Conservation (phyloP, 208 protist genomes). For the Crithidia thermophila region DNA sequence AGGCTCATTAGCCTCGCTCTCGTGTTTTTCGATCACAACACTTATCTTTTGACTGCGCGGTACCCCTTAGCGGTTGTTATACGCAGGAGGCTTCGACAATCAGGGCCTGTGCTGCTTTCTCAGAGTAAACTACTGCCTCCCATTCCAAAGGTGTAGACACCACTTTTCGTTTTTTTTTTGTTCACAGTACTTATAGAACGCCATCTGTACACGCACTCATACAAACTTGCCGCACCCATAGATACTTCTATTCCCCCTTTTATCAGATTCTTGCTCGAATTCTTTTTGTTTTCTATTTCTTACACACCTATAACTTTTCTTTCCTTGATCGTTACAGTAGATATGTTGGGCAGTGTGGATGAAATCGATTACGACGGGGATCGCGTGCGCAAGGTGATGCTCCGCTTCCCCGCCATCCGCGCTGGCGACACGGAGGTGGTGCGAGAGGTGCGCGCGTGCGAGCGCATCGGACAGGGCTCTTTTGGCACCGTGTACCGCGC, state of each 20-base stretch:
- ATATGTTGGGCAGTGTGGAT: conserved; percentile 83
- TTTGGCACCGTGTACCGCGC: conserved; percentile 91
- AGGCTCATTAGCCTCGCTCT: background rate
- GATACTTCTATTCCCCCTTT: too few relatives aligned
- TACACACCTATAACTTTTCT: too few relatives aligned
- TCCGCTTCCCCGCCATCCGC: conserved; percentile 66
- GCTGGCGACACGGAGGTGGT: conserved; percentile 31
- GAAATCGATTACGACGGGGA: conserved; percentile 78
- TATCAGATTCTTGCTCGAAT: too few relatives aligned
- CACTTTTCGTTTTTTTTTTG: background rate
- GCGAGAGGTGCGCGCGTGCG: conserved; percentile 61
- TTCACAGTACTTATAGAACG: conserved; percentile 1
- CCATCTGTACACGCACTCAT: background rate
- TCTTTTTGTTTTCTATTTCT: background rate
- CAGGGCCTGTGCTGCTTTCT: too few relatives aligned
- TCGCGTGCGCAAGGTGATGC: conserved; percentile 60
- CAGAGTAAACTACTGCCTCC: too few relatives aligned
- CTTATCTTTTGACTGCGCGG: background rate
- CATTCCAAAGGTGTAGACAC: background rate
- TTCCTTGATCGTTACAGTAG: background rate
- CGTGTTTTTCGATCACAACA: background rate
- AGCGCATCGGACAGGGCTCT: conserved; percentile 87
- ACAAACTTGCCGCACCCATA: background rate
- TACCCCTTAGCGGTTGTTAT: too few relatives aligned
- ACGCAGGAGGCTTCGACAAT: too few relatives aligned